Base-by-base conservation (phyloP, 768 basidiomycete species). In the Tephrocybe rancida region DNA sequence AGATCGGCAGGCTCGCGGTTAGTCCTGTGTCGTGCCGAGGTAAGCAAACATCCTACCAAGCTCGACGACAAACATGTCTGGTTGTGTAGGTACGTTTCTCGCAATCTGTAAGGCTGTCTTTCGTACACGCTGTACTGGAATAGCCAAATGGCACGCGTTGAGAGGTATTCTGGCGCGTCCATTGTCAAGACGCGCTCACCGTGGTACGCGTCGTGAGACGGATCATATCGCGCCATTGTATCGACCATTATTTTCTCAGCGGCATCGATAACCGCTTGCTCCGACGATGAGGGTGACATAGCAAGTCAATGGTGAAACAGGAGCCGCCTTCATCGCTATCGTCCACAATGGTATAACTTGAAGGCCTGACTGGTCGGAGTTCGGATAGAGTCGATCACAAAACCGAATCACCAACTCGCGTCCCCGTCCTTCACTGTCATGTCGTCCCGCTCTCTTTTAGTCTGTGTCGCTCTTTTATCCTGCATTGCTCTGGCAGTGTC, bases 131-230 rank as follows among this genome's bases (percentile, higher is more conserved):
- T 88, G 78, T 9, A 95, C 93, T 94, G 66, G 19, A 22, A 27
- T 50, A 37, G 42, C 18, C 11, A 30, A 54, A 41, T n/a, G 45
- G 45, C 27, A 51, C 43, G 26, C 21, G 21, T 46, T 47, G 32
- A 57, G 44, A 50, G 44, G 30, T 26, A 11, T 44, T 39, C 39
- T 38, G 26, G 50, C 45, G 44, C 48, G 55, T 50, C 30, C 24
- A 7, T n/a, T n/a, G n/a, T 27, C 10, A 18, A n/a, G 39, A 49
- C 29, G 46, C 38, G 41, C 82, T 64, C 56, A 89, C 90, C 90
- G 64, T 93, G 91, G 56, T 81, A 85, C 47, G 77, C 79, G 67
- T 93, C 91, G 63, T 92, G 91, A 26, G 89, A 90, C 4, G 89
- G 83, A 64, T 91, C 91, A 63, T 90, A 90, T 57, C 82, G 74